Evolutionary conservation across 495 filamentous ascomycete species (phyloP), one percentile per base, ranked within the genome.

Genomic region (Lasiosphaeria ovina): DNA sequence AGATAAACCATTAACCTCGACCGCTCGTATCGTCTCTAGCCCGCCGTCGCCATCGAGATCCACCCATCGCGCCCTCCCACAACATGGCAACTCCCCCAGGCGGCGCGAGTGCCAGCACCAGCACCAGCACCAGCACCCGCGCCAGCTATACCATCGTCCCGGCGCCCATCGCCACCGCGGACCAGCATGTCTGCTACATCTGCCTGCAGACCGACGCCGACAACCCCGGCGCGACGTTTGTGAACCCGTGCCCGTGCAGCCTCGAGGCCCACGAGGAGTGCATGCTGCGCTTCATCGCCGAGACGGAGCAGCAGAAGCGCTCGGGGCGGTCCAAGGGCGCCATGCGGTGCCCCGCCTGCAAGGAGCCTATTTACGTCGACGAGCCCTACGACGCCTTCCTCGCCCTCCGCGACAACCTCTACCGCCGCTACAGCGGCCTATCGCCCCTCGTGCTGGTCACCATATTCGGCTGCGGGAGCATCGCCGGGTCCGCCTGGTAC

Each of bases 181-280:
- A 66, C 35, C 55, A 47, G 14, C 85, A 85, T 38, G 87, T 87
- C 74, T 98, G 94, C 74, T 97, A 91, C 88, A 93, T 98, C 67
- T 98, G 94, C 76, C 90, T 94, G 63, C 87, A 92, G 62, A 92
- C 87, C 31, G 91, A 96, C 63, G 79, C 82, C 44, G 77, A 84
- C 4, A 63, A 69, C 0, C 85, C 85, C 31, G 71, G 79, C n/a
- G 80, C 81, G 32, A 81, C 87, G 68, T 98, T 93, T 92, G 85
- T 89, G 16, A 88, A 83, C 24, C 91, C 94, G 7, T 98, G 94
- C 72, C 87, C 87, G 0, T 98, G 94, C 75, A 89, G 87, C 24
- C 77, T 98, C 36, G 89, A 88, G 54, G 94, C 93, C 3, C 94
- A 98, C 72, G 90, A 97, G 72, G 83, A 84, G 32, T 98, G 94